Evolutionary conservation across 2,329 filamentous ascomycete genomes (phyloP), one percentile per base, ranked within the genome.

Genomic region (Phaeophleospora eucalypticola): DNA sequence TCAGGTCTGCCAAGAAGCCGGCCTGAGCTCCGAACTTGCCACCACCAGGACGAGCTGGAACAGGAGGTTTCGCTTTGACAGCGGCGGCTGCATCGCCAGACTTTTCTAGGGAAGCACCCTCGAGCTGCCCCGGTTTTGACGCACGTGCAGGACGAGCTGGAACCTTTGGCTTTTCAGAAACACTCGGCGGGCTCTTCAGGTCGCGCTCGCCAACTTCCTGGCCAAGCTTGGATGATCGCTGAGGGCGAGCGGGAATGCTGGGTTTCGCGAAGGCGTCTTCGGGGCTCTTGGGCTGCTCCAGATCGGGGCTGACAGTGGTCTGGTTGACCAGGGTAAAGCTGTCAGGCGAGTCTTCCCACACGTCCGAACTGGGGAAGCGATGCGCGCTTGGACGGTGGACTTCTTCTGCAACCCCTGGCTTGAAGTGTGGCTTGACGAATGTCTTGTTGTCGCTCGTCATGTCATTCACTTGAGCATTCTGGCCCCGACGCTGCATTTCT

Each of bases 331-430:
- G 33, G 10, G 33, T 78, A 47, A 87, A 79, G 60, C 87, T 91
- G 59, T 95, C 89, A 1, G 91, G 91, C 0, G 81, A 83, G 65
- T 97, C 91, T 70, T 97, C 91, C 91, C 91, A 96, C 35, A 96
- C 82, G 68, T 97, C 91, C 45, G 83, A 82, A 65, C 90, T 95
- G 0, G 91, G 91, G 66, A 97, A 97, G 10, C 89, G 82, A 48
- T 81, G 74, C 57, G 78, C 64, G 14, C 72, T 73, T 4, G 84
- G 79, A 17, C 84, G 74, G 14, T 67, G 59, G 34, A 70, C 65
- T 34, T 79, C 75, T 38, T 76, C 68, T 6, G 71, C 64, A 14
- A 83, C 69, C 59, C 78, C 78, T 15, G 74, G 64, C 49, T 77
- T 74, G 54, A 81, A 71, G 57, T 80, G 79, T 51, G 74, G 78